A percentile compares a stretch with the other conserved stretches of the same genome.
phyloP scores from a whole-genome alignment of 345 rosid species.

The Kernera saxatilis region DNA sequence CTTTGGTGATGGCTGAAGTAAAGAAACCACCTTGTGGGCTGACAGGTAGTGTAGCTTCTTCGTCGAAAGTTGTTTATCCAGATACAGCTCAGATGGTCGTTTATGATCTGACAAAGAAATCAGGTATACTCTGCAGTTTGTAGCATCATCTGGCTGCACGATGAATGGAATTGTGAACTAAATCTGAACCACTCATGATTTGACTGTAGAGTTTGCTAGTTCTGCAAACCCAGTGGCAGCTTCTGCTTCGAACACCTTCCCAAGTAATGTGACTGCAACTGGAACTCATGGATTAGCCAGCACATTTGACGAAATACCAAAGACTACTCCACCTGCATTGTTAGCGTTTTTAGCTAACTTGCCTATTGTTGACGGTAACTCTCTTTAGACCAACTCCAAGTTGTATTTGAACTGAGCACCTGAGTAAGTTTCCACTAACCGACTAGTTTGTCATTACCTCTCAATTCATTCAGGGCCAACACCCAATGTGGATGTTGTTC shows the following conservation, averaged over 20 bases:
- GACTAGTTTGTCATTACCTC: not conserved
- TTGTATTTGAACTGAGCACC: not conserved
- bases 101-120: conserved; percentile 69
- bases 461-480: conserved; percentile 54
- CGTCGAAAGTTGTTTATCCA: conserved; percentile 53
- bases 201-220: conserved; percentile 37
- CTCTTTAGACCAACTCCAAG: conserved; percentile 13
- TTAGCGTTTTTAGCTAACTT: conserved; percentile 64
- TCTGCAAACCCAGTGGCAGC: conserved; percentile 36
- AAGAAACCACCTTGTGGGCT: conserved; percentile 36
- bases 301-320: conserved; percentile 57
- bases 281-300: conserved; percentile 39
- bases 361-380: conserved; percentile 69
- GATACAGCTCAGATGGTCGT: conserved; percentile 66
- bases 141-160: not conserved
- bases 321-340: conserved; percentile 78
- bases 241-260: conserved; percentile 36
- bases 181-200: conserved; percentile 4
- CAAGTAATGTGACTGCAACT: conserved; percentile 35
- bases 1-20: conserved; percentile 5
- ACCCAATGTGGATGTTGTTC: conserved; percentile 71
- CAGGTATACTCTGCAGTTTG: conserved; percentile 40
- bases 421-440: not conserved
- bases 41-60: conserved; percentile 36
- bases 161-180: not conserved